phyloP scores from a whole-genome alignment of 306 rosid genomes.

The Cicer chorassanicum region DNA sequence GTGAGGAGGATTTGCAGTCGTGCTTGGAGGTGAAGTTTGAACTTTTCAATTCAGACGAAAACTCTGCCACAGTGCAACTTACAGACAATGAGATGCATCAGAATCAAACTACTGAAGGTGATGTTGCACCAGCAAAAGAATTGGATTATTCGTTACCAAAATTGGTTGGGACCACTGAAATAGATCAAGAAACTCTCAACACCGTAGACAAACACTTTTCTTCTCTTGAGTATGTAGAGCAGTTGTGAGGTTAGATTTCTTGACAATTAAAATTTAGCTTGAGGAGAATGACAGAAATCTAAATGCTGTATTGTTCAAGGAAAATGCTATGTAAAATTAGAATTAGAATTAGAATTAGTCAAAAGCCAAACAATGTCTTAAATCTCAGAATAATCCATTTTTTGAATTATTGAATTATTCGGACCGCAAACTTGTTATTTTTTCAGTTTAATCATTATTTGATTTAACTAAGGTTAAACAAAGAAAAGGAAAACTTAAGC shows the following conservation, averaged over 20 bases:
- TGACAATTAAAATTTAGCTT: constrained; percentile 17
- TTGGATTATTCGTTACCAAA: constrained; percentile 31
- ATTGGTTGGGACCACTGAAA: constrained; percentile 7
- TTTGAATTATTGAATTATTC: background rate
- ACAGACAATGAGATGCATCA: constrained; percentile 46
- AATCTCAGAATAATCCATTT: constrained; percentile 15
- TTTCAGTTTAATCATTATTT: background rate
- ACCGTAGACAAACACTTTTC: constrained; percentile 68
- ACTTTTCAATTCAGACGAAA: constrained; percentile 56
- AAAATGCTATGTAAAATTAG: constrained; percentile 22
- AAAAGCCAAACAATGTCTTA: background rate
- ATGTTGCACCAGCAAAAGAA: constrained; percentile 26
- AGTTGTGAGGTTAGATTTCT: constrained; percentile 56
- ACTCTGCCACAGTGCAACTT: constrained; percentile 45
- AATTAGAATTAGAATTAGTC: constrained; percentile 32
- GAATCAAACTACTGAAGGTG: constrained; percentile 46
- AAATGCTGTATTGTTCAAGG: constrained; percentile 34
- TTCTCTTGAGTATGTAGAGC: constrained; percentile 64
- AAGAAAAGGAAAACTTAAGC: background rate
- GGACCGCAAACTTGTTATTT: constrained; percentile 3
- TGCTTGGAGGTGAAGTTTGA: constrained; percentile 73
- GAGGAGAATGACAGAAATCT: constrained; percentile 26
- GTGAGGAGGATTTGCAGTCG: constrained; percentile 79
- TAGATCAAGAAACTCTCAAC: constrained; percentile 55
- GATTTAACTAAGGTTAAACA: constrained; percentile 1